phyloP scores from a whole-genome alignment of 257 asterid species.

The Sherardia arvensis region DNA sequence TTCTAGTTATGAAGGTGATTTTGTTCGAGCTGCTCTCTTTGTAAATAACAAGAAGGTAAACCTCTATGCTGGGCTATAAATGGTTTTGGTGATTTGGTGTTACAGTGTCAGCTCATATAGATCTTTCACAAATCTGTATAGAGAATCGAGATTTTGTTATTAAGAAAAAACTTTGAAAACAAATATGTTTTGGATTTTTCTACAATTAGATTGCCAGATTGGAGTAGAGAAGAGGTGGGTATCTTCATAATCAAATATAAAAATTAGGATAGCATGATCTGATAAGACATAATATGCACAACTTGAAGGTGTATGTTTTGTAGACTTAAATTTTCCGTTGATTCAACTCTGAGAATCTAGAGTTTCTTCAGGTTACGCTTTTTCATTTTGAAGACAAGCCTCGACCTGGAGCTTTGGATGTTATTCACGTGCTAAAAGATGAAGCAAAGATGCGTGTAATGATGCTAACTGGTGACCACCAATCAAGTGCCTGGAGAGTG shows the following conservation, averaged over 20 bases:
- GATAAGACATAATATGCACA: neutral
- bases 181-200: neutral
- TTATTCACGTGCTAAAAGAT: constrained; percentile 56
- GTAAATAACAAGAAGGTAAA: constrained; percentile 63
- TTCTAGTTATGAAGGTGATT: constrained; percentile 68
- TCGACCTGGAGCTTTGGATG: constrained; percentile 62
- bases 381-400: constrained; percentile 95
- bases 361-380: constrained; percentile 59
- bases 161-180: neutral
- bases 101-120: neutral
- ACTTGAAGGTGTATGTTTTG: neutral
- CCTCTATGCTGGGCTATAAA: neutral
- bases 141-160: neutral
- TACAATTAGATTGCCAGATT: neutral
- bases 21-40: constrained; percentile 88
- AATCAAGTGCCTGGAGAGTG: constrained; percentile 86
- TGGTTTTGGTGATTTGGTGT: neutral
- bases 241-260: neutral
- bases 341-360: neutral
- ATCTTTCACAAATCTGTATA: neutral
- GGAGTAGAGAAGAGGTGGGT: neutral
- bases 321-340: neutral
- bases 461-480: constrained; percentile 97
- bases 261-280: neutral
- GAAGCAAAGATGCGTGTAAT: constrained; percentile 74